A percentile compares a stretch with the other conserved stretches of the same genome.
Evolutionary conservation across 2,329 filamentous ascomycete genomes (phyloP).

Genomic region (Elsinoe fawcettii): DNA sequence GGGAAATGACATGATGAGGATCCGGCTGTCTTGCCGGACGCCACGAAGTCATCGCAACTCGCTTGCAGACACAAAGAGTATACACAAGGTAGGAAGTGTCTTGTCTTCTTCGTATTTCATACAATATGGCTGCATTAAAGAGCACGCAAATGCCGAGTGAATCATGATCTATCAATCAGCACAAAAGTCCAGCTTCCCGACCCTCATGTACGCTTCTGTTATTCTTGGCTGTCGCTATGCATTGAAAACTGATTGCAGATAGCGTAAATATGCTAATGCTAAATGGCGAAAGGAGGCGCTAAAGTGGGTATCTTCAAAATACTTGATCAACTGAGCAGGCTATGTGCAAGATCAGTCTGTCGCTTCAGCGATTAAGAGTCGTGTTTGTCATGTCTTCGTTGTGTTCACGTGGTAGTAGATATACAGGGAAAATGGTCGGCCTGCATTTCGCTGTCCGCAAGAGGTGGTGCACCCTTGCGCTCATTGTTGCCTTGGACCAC

Average conservation of each 20-base stretch:
- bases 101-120: neutral
- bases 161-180: no score
- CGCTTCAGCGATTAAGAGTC: no score
- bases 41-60: neutral
- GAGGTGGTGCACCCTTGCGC: no score
- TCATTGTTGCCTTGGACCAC: no score
- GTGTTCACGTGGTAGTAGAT: no score
- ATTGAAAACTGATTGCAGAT: neutral
- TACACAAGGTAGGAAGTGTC: neutral
- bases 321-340: neutral
- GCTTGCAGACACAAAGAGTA: neutral
- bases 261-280: neutral
- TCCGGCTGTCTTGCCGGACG: neutral
- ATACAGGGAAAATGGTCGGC: no score
- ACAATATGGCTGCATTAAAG: neutral
- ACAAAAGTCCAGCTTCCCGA: neutral
- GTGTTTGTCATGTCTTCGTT: no score
- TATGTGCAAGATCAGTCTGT: neutral
- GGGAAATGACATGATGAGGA: neutral
- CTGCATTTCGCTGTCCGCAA: no score
- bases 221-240: neutral
- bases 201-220: neutral
- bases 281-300: neutral
- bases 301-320: neutral
- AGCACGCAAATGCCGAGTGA: neutral